A percentile compares a stretch with the other conserved stretches of the same genome.
phyloP scores from a whole-genome alignment of 108 stramenopile species.

The Asterionellopsis glacialis region DNA sequence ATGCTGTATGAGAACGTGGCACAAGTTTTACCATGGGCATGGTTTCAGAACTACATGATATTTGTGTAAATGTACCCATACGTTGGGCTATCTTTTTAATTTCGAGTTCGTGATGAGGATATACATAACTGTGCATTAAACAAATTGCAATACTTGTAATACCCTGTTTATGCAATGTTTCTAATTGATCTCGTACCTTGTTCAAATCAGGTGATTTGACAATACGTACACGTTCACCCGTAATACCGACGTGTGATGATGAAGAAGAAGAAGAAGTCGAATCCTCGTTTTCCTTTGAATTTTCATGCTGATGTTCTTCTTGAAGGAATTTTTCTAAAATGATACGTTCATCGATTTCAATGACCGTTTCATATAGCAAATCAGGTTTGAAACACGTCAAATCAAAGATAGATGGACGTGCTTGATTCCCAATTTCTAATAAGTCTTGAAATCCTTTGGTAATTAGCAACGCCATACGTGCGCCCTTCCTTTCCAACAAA shows the following conservation, averaged over 20 bases:
- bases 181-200: constrained; percentile 54
- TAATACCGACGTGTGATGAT: constrained; percentile 50
- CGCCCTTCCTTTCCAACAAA: constrained; percentile 92
- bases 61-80: constrained; percentile 88
- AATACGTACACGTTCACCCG: constrained; percentile 75
- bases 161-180: constrained; percentile 61
- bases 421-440: constrained; percentile 92
- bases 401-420: constrained; percentile 90
- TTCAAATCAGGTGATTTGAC: constrained; percentile 61
- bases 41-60: constrained; percentile 81
- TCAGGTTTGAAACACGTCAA: constrained; percentile 67
- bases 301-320: constrained; percentile 14
- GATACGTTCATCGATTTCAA: constrained; percentile 93
- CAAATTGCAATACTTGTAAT: constrained; percentile 86
- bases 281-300: constrained; percentile 13
- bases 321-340: constrained; percentile 61
- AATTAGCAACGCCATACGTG: constrained; percentile 82
- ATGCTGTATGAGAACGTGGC: constrained; percentile 87
- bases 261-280: constrained; percentile 16
- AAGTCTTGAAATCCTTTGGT: constrained; percentile 92
- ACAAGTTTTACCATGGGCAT: constrained; percentile 97
- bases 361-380: constrained; percentile 86
- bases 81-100: constrained; percentile 73
- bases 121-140: constrained; percentile 83
- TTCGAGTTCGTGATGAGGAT: constrained; percentile 77